Percentiles rank a stretch among this genome's conserved stretches.
Conservation (phyloP, 306 rosid species). For the Astragalus glycyphyllos region DNA sequence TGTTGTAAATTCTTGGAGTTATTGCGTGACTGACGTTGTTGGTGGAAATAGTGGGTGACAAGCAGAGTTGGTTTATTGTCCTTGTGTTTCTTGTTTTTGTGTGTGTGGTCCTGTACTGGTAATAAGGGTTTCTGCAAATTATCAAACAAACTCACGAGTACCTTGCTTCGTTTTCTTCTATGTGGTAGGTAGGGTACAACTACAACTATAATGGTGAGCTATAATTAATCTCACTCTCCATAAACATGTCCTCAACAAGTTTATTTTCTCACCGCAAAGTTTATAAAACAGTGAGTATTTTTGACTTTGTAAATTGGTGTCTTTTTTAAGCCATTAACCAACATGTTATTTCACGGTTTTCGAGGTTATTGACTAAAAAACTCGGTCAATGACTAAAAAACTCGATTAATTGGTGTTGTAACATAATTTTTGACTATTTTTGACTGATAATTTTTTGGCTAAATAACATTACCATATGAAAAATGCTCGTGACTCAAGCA, state of each 20-base stretch:
- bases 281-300: no score
- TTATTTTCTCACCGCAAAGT: not conserved
- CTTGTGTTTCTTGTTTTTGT: conserved; percentile 45
- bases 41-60: conserved; percentile 46
- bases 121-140: conserved; percentile 7
- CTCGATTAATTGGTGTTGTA: no score
- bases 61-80: conserved; percentile 46
- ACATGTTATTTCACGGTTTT: no score
- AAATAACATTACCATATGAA: no score
- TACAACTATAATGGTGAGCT: not conserved
- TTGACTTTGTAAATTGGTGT: no score
- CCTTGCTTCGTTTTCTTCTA: conserved; percentile 17
- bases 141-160: conserved; percentile 42
- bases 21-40: conserved; percentile 35
- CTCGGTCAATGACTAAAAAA: no score
- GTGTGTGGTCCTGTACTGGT: conserved; percentile 52
- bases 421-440: no score
- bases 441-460: no score
- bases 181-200: conserved; percentile 20
- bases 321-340: no score
- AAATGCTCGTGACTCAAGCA: conserved; percentile 3
- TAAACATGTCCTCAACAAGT: not conserved
- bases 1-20: conserved; percentile 38
- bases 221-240: conserved; percentile 21
- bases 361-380: no score